These are phyloP conservation scores for Floccularia luteovirens DNA, from an alignment of 768 basidiomycete species.

Conservation along the genomic window DNA sequence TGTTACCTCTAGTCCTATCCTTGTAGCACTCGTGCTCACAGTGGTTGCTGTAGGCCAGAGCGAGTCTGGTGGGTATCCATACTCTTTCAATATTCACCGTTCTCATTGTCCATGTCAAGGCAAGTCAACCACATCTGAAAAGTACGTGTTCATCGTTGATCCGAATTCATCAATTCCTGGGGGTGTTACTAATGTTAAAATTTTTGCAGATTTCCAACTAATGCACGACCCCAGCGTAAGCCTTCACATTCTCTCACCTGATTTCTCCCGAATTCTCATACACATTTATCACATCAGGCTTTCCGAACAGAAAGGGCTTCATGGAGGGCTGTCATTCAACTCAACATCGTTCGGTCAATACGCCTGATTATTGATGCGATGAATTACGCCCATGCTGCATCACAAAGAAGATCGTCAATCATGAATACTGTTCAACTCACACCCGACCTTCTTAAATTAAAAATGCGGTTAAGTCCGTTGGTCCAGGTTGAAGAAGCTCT, in stretches of 20 bases:
- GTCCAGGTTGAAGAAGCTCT: conserved; percentile 55
- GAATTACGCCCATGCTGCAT: conserved; percentile 17
- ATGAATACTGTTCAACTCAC: conserved; percentile 27
- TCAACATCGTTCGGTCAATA: conserved; percentile 65
- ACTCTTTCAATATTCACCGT: background rate
- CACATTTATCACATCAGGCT: conserved; percentile 21
- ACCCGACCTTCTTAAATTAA: conserved; percentile 42
- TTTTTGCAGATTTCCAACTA: conserved; percentile 48
- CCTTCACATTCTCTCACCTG: background rate
- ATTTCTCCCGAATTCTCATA: background rate
- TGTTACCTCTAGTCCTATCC: background rate
- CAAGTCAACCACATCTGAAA: conserved; percentile 75
- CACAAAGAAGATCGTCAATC: conserved; percentile 7
- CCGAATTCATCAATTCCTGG: background rate
- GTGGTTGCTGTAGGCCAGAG: conserved; percentile 49
- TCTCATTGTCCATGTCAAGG: conserved; percentile 32
- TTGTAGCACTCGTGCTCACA: background rate
- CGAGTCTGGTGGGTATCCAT: conserved; percentile 58
- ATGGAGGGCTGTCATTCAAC: conserved; percentile 63
- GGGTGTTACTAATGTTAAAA: background rate
- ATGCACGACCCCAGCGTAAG: conserved; percentile 52
- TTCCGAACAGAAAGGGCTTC: conserved; percentile 54
- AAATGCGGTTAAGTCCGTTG: conserved; percentile 54
- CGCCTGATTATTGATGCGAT: conserved; percentile 56
- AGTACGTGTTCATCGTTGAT: conserved; percentile 50